A percentile compares a stretch with the other conserved stretches of the same genome.
Evolutionary conservation across 192 early-diverging fungal species (phyloP).

Genomic region (Lobulomyces angularis): DNA sequence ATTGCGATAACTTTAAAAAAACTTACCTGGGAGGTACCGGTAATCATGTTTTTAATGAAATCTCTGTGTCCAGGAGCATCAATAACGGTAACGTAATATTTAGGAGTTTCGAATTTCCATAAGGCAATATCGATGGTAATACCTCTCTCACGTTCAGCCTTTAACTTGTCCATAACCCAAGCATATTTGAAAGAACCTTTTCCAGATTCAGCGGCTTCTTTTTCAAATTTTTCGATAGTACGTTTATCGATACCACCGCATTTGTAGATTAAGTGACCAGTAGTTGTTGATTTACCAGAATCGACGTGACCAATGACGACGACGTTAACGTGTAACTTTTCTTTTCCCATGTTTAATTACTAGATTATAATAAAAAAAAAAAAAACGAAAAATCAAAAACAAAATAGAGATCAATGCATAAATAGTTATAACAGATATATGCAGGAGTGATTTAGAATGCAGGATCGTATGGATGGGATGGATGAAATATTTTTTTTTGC

Average conservation of each 20-base stretch:
- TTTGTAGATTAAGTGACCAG: slow-evolving; percentile 99
- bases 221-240: slow-evolving; percentile 99
- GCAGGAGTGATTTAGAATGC: no score
- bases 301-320: slow-evolving; percentile 99
- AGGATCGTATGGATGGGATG: no score
- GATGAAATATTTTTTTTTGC: no score
- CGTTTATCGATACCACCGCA: slow-evolving; percentile 99
- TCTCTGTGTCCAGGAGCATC: slow-evolving; percentile 99
- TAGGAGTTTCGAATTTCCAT: slow-evolving; percentile 81
- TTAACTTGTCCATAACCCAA: slow-evolving; percentile 97
- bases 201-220: slow-evolving; percentile 96
- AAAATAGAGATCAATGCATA: no score
- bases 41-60: slow-evolving; percentile 94
- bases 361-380: no score
- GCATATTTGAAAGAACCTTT: slow-evolving; percentile 99
- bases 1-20: slow-evolving; percentile 9
- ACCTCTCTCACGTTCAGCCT: slow-evolving; percentile 99
- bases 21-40: slow-evolving; percentile 83
- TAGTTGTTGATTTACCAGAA: slow-evolving; percentile 99
- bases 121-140: slow-evolving; percentile 98
- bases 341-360: no score
- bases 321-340: slow-evolving; percentile 47
- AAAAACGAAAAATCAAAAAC: no score
- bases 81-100: slow-evolving; percentile 96
- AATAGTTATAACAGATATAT: no score